These are phyloP conservation scores for Cardamine chenopodiifolia DNA, from an alignment of 345 rosid genomes.

Conservation along the genomic window DNA sequence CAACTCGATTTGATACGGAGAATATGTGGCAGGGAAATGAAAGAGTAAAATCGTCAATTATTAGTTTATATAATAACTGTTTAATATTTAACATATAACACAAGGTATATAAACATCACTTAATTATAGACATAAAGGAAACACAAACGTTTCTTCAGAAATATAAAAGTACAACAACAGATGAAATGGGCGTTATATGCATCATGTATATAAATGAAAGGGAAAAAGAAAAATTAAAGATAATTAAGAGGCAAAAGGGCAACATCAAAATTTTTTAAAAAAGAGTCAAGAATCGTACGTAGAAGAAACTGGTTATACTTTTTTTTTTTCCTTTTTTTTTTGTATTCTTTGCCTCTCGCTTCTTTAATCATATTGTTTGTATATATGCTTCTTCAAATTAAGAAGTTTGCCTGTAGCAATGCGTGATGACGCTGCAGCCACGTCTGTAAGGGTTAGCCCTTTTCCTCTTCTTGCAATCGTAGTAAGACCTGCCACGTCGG, in stretches of 20 bases:
- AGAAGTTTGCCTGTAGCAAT: conserved; percentile 46
- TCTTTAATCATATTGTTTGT: conserved; percentile 26
- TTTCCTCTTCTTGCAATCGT: conserved; percentile 45
- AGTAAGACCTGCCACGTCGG: conserved; percentile 55
- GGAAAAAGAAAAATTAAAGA: conserved; percentile 3
- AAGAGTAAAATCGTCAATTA: background rate
- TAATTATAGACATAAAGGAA: conserved; percentile 23
- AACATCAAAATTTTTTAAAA: background rate
- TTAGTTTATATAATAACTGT: too few species aligned
- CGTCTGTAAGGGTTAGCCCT: conserved; percentile 58
- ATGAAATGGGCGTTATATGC: conserved; percentile 31
- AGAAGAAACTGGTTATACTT: conserved; percentile 5
- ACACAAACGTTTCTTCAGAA: conserved; percentile 25
- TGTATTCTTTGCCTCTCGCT: conserved; percentile 22
- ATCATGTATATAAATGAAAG: conserved; percentile 29
- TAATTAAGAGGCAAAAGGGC: conserved; percentile 7
- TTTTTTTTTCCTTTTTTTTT: background rate
- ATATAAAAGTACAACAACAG: conserved; percentile 32
- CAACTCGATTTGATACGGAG: background rate
- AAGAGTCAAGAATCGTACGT: conserved; percentile 25
- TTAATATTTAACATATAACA: background rate
- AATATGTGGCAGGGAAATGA: background rate
- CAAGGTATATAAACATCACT: conserved; percentile 23
- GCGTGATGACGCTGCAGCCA: conserved; percentile 58
- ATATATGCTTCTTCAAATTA: conserved; percentile 23